Evolutionary conservation across 192 early-diverging fungal genomes (phyloP), one percentile per base, ranked within the genome.

Genomic region (Gonapodya prolifera): DNA sequence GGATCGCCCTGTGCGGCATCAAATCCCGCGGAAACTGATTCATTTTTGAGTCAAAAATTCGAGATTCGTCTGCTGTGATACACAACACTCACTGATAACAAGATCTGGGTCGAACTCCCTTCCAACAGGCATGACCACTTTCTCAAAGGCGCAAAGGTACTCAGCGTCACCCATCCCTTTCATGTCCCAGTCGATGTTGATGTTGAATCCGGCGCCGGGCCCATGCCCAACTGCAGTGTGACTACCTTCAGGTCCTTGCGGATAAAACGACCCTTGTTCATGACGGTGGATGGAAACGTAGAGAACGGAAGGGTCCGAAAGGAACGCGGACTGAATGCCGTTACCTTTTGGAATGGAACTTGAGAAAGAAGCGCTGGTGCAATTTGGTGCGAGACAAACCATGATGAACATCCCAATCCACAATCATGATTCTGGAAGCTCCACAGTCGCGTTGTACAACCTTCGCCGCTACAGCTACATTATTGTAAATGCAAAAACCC

Each of bases 381-480:
- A 33, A 77, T 69, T 29, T 70, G 18, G 34, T 16, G 30, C 23
- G 35, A 31, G 45, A 77, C n/a, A 71, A 85, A 89, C 95, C 96
- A 78, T 97, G 95, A 81, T 98, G 96, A 28, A 96, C 85, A 79
- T 98, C 96, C 95, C 96, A 98, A 78, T 98, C 96, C 17, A 98
- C 79, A 30, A 98, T 91, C 81, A 98, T 80, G 2, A 97, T 85
- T 70, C 85, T 84, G 34, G 85, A 76, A 16, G 84, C 82, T 29
- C 83, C 80, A n/a, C 84, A 78, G 2, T 84, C 34, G 30, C 69
- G 69, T 73, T 89, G 87, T 1, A 94, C 77, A 34, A 89, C 87
- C 30, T 85, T 84, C 0, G 92, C 85, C 1, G 96, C 94, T 33
- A 98, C 88, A 0, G 94, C 93, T 0, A 97, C 90, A 82, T 97